Conservation (phyloP, 2,329 filamentous ascomycete genomes). For the Diaporthe helianthi region DNA sequence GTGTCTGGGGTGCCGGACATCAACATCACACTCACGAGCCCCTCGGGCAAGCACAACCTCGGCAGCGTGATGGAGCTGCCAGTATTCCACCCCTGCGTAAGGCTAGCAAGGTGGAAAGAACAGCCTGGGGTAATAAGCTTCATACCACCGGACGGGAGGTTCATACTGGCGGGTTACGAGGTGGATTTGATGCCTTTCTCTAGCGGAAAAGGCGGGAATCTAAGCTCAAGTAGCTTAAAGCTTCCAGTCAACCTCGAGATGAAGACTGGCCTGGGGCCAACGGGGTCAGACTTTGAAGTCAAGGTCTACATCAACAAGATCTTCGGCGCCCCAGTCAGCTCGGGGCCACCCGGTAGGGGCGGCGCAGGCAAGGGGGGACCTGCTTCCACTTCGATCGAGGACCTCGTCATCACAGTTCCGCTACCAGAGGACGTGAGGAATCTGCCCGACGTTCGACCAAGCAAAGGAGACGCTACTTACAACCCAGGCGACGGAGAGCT, state of each 20-base stretch:
- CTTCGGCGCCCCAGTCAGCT: slow-evolving; percentile 52
- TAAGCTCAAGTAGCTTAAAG: slow-evolving; percentile 71
- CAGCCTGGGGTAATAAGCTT: slow-evolving; percentile 93
- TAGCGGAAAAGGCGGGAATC: slow-evolving; percentile 60
- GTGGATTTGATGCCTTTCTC: slow-evolving; percentile 84
- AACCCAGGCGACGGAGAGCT: slow-evolving; percentile 74
- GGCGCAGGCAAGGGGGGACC: slow-evolving; percentile 59
- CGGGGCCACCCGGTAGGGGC: slow-evolving; percentile 48
- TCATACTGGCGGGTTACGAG: slow-evolving; percentile 93
- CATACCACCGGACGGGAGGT: slow-evolving; percentile 91
- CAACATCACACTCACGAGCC: slow-evolving; percentile 78
- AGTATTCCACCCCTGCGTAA: slow-evolving; percentile 95
- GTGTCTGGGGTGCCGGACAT: slow-evolving; percentile 94
- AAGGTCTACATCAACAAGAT: slow-evolving; percentile 74
- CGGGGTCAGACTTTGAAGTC: slow-evolving; percentile 88
- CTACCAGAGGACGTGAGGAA: slow-evolving; percentile 82
- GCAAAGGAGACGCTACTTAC: slow-evolving; percentile 83
- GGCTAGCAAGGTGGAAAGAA: slow-evolving; percentile 88
- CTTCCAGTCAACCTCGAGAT: slow-evolving; percentile 84
- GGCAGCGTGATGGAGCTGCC: slow-evolving; percentile 80
- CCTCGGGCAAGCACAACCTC: slow-evolving; percentile 81
- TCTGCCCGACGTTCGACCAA: slow-evolving; percentile 80
- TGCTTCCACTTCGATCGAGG: slow-evolving; percentile 71
- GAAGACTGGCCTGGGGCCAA: slow-evolving; percentile 76
- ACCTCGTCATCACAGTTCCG: slow-evolving; percentile 79